Evolutionary conservation across 306 rosid genomes (phyloP).

Genomic region (Abrus pulchellus): DNA sequence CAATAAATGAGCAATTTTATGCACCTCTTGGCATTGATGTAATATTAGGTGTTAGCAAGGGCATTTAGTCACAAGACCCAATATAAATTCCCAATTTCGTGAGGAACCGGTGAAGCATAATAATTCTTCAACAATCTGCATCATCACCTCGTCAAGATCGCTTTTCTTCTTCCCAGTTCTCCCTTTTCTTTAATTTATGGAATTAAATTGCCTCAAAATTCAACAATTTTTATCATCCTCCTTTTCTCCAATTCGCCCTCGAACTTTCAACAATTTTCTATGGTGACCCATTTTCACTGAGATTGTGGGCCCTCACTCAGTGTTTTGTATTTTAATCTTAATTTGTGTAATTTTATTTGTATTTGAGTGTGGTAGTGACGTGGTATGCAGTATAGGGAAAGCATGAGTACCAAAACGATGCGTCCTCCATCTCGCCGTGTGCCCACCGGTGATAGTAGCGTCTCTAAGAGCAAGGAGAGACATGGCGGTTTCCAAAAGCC

Average conservation of each 20-base stretch:
- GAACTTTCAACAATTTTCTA: background rate
- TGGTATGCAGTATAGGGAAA: slow-evolving; percentile 54
- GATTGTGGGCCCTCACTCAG: no score
- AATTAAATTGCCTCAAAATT: slow-evolving; percentile 11
- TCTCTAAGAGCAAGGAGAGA: slow-evolving; percentile 61
- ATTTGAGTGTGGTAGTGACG: slow-evolving; percentile 46
- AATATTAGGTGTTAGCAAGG: background rate
- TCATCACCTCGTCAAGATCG: background rate
- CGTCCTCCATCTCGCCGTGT: slow-evolving; percentile 82
- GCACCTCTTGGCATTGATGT: background rate
- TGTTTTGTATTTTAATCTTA: background rate
- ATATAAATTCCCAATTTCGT: slow-evolving; percentile 34
- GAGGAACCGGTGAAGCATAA: no score
- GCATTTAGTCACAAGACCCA: background rate
- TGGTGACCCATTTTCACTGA: background rate
- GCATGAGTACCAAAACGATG: slow-evolving; percentile 84
- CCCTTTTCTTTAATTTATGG: background rate
- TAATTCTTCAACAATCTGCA: background rate
- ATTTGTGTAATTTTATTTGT: background rate
- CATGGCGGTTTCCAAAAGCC: slow-evolving; percentile 37
- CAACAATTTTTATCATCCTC: no score
- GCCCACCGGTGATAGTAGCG: background rate
- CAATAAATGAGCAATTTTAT: background rate
- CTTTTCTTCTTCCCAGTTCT: background rate
- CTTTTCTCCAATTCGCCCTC: background rate